Percentiles rank a stretch among this genome's conserved stretches.
phyloP scores from a whole-genome alignment of 2,329 filamentous ascomycete genomes.

The Westerdykella ornata region DNA sequence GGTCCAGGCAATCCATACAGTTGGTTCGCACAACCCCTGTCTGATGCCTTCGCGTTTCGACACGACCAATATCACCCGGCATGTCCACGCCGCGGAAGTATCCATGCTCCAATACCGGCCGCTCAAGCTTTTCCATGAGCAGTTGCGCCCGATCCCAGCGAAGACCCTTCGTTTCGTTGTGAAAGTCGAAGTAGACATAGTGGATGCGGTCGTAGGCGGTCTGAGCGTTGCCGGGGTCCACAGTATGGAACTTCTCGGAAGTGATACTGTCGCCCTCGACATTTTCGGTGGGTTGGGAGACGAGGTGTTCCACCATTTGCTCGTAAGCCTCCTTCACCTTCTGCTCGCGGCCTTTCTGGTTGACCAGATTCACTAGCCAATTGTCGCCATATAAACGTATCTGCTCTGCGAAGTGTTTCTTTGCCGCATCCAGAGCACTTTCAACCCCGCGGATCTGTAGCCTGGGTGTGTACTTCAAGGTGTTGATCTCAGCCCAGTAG shows the following conservation, averaged over 20 bases:
- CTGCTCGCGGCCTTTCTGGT: conserved; percentile 87
- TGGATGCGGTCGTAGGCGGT: conserved; percentile 77
- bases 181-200: conserved; percentile 98
- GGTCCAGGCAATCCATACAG: conserved; percentile 98
- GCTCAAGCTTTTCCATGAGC: conserved; percentile 72
- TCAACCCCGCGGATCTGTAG: conserved; percentile 83
- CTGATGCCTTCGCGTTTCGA: conserved; percentile 77
- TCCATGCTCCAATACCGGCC: conserved; percentile 68
- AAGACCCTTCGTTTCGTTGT: conserved; percentile 92
- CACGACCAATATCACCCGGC: conserved; percentile 63
- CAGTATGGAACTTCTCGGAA: conserved; percentile 72
- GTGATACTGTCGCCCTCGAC: conserved; percentile 59
- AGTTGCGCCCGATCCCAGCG: conserved; percentile 87
- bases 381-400: conserved; percentile 92
- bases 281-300: conserved; percentile 61
- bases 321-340: conserved; percentile 91
- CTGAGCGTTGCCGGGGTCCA: conserved; percentile 57
- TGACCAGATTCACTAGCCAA: conserved; percentile 94
- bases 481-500: conserved; percentile 95
- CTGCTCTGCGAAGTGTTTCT: conserved; percentile 87
- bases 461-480: conserved; percentile 82
- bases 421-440: conserved; percentile 68
- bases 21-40: conserved; percentile 92
- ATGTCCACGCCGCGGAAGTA: conserved; percentile 92
- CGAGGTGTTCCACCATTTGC: conserved; percentile 71